phyloP scores from a whole-genome alignment of 495 filamentous ascomycete species.

The Penicillium silybi region DNA sequence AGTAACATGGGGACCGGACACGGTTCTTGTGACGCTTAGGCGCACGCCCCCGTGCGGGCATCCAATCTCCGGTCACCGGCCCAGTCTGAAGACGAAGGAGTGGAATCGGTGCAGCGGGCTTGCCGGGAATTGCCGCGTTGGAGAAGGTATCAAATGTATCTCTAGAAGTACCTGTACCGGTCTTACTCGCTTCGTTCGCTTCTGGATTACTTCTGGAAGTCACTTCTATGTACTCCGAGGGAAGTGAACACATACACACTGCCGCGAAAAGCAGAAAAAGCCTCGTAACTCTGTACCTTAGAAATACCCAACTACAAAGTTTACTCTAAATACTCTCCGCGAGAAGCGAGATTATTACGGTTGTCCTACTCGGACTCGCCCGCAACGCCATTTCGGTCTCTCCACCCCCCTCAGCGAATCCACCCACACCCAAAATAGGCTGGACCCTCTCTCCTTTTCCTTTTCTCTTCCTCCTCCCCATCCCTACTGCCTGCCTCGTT shows the following conservation, averaged over 20 bases:
- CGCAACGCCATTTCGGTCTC: neutral
- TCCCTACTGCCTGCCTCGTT: slow-evolving; percentile 34
- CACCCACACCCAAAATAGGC: slow-evolving; percentile 12
- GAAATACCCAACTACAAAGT: neutral
- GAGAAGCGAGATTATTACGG: neutral
- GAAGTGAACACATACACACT: too few species aligned
- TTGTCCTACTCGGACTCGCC: neutral
- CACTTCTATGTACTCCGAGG: neutral
- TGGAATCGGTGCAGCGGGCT: neutral
- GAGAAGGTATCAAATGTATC: neutral
- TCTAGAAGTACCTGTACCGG: neutral
- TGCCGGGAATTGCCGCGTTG: slow-evolving; percentile 22
- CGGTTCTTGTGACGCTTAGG: slow-evolving; percentile 14
- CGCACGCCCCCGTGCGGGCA: slow-evolving; percentile 13
- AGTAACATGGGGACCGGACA: neutral
- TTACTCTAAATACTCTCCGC: too few species aligned
- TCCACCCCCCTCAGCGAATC: slow-evolving; percentile 8
- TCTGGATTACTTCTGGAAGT: neutral
- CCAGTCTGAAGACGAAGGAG: slow-evolving; percentile 11
- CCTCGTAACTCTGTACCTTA: neutral
- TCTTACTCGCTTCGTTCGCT: neutral
- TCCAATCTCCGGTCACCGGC: slow-evolving; percentile 23
- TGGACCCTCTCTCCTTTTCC: slow-evolving; percentile 21
- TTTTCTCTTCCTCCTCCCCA: slow-evolving; percentile 12
- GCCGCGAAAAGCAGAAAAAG: neutral